phyloP scores from a whole-genome alignment of 805 yeast species.

The Saccharomycopsis olivae region DNA sequence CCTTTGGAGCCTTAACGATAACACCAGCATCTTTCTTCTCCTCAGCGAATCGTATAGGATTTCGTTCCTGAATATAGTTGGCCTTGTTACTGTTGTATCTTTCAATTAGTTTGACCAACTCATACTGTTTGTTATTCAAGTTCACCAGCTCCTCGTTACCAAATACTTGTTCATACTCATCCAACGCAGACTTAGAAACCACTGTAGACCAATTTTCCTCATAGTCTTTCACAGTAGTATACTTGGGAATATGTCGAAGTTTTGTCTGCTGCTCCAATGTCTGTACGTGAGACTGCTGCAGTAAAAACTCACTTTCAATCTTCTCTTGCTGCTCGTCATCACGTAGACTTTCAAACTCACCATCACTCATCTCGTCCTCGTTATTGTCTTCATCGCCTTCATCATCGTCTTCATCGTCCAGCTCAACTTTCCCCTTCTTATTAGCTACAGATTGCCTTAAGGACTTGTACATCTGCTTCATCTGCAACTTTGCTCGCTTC shows the following conservation, averaged over 20 bases:
- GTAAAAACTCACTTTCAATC: slow-evolving; percentile 21
- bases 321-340: slow-evolving; percentile 23
- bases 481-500: slow-evolving; percentile 34
- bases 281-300: slow-evolving; percentile 18
- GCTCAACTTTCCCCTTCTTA: slow-evolving; percentile 21
- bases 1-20: slow-evolving; percentile 28
- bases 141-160: background rate
- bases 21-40: slow-evolving; percentile 35
- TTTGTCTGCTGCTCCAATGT: slow-evolving; percentile 18
- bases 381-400: slow-evolving; percentile 22
- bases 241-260: slow-evolving; percentile 20
- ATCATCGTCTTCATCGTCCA: slow-evolving; percentile 21
- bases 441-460: slow-evolving; percentile 21
- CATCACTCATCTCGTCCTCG: slow-evolving; percentile 21
- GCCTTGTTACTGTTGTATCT: slow-evolving; percentile 5
- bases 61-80: slow-evolving; percentile 31
- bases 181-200: slow-evolving; percentile 25
- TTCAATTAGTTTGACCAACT: background rate
- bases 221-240: slow-evolving; percentile 24
- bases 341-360: slow-evolving; percentile 26
- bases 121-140: background rate
- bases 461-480: slow-evolving; percentile 36
- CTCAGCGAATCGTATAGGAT: slow-evolving; percentile 30
- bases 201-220: too few species aligned
- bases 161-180: slow-evolving; percentile 8